phyloP scores from a whole-genome alignment of 345 rosid genomes.

The Capsella bursapastoris region DNA sequence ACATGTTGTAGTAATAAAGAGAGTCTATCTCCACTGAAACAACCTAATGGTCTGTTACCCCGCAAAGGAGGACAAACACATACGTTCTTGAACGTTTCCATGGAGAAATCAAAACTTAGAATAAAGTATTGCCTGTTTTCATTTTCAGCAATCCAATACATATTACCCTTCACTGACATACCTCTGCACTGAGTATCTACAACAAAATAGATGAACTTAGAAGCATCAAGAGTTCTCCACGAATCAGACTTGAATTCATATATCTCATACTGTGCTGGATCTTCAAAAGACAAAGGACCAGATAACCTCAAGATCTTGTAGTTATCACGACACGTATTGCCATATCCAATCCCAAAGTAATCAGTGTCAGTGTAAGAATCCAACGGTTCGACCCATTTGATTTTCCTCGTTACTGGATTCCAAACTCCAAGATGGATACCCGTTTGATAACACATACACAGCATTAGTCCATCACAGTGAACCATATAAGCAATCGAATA shows the following conservation, averaged over 20 bases:
- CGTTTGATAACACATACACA: neutral
- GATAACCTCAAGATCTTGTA: constrained; percentile 1
- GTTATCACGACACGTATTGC: neutral
- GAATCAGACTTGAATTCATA: neutral
- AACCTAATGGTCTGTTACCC: neutral
- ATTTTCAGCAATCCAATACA: neutral
- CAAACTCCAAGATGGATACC: neutral
- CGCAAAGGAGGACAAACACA: neutral
- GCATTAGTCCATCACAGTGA: neutral
- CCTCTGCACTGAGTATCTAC: neutral
- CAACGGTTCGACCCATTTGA: neutral
- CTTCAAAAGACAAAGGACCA: neutral
- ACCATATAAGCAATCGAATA: neutral
- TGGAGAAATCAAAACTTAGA: neutral
- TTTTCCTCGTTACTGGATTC: neutral
- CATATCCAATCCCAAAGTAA: neutral
- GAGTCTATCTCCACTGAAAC: neutral
- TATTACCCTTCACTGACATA: neutral
- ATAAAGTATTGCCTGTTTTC: neutral
- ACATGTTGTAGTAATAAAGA: neutral
- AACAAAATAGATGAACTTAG: neutral
- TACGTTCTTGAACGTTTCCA: neutral
- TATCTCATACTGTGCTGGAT: neutral
- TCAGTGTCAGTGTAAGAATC: neutral
- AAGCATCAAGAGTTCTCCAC: neutral